A percentile compares a stretch with the other conserved stretches of the same genome.
These are phyloP conservation scores for Suillus decipiens DNA, from an alignment of 768 basidiomycete genomes.

Conservation along the genomic window DNA sequence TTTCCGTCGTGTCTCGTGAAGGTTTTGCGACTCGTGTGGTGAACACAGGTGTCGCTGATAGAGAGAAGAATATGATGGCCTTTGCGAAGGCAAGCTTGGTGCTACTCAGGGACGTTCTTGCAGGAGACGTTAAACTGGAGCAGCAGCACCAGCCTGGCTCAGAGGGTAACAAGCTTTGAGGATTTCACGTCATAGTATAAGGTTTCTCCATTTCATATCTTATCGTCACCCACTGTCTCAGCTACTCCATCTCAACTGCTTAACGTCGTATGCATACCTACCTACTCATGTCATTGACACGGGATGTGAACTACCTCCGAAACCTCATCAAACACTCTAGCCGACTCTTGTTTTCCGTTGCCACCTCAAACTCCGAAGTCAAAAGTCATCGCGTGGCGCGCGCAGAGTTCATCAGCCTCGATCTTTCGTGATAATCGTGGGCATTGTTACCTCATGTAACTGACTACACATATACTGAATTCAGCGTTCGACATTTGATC, in stretches of 20 bases:
- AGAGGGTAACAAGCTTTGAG: neutral
- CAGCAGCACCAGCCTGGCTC: neutral
- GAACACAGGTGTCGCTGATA: conserved; percentile 16
- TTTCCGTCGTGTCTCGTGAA: conserved; percentile 14
- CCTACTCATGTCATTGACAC: neutral
- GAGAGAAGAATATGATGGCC: conserved; percentile 22
- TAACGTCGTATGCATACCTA: neutral
- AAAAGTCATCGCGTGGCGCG: too few relatives aligned
- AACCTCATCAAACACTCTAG: too few relatives aligned
- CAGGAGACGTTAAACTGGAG: conserved; percentile 15
- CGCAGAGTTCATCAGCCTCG: too few relatives aligned
- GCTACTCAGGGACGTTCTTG: conserved; percentile 18
- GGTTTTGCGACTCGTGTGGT: conserved; percentile 18
- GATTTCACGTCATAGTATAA: neutral
- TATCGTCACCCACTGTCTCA: neutral
- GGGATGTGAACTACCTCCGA: neutral
- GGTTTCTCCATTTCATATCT: neutral
- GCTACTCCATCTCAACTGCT: neutral
- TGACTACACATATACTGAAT: too few relatives aligned
- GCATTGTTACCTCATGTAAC: too few relatives aligned
- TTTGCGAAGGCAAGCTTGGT: conserved; percentile 20
- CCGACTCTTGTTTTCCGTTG: too few relatives aligned
- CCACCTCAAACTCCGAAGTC: too few relatives aligned
- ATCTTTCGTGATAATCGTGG: too few relatives aligned
- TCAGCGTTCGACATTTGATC: too few relatives aligned